Base-by-base conservation (phyloP, 352 stramenopile genomes). In the Globisporangium alternatum region DNA sequence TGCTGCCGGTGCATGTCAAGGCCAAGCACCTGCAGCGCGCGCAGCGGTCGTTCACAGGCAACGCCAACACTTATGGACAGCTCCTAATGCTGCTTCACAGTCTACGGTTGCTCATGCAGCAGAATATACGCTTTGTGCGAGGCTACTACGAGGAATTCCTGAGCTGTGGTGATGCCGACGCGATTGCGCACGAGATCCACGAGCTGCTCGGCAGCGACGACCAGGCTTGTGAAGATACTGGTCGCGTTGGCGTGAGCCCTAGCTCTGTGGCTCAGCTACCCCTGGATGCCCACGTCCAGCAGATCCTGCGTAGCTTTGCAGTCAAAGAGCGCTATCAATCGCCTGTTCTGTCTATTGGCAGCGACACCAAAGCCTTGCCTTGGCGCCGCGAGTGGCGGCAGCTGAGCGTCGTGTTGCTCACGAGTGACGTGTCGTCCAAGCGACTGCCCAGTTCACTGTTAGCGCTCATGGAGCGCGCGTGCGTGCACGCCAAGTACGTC, bases 331-430 rank as follows among this genome's bases (percentile, higher is more conserved):
- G 69, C 7, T 77, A 76, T 28, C 56, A 55, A 19, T 62, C 81
- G 1, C 2, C 49, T 33, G 25, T 15, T 31, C 4, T n/a, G 43
- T 28, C 25, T 28, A 58, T n/a, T 33, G 57, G 21, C 12, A 30
- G 44, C 25, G 25, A 28, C 25, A 28, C 25, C 25, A 43, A 43
- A 28, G 56, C 37, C 54, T 62, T 52, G 8, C 66, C 66, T 1
- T 90, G 81, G 78, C 66, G 78, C 2, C 78, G 81, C n/a, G 76
- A 90, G 67, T 90, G 81, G 81, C 71, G 78, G 7, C 81, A 90
- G 60, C 62, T 84, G 4, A 86, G 76, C 43, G 62, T 90, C 8
- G 28, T 74, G 19, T 45, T 76, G 22, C 60, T 67, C 10, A 61
- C 57, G 2, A 65, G 10, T 22, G 43, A 25, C 43, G 37, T 13